Base-by-base conservation (phyloP, 148 eudicot species). In the Chenopodium album region DNA sequence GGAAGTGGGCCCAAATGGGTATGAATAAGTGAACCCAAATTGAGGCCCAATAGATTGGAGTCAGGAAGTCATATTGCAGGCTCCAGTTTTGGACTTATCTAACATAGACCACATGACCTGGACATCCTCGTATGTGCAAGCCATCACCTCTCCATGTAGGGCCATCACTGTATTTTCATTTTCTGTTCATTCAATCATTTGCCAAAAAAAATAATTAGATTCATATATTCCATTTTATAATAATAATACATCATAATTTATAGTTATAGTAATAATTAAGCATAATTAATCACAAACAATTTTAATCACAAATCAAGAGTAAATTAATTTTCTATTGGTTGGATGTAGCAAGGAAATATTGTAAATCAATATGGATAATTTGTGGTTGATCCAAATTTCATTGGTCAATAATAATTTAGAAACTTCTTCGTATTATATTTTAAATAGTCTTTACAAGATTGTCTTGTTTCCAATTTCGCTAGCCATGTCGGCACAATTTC, bases 91-190 rank as follows among this genome's bases (percentile, higher is more conserved):
- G 80, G 98, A 90, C 88, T 94, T 92, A 83, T 92, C 98, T 77
- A 94, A 77, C 84, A 94, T 91, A 23, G 96, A 92, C 98, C 98
- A 94, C 98, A 92, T 94, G 37, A 92, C 96, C 48, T 92, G 96
- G 60, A 94, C 94, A 86, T 94, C 98, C 74, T 92, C 97, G 66
- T 92, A 94, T 74, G 81, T 86, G 83, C 98, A 94, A 9, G 98
- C 97, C 97, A 94, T 94, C 81, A 91, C 98, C 72, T 94, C 97
- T 31, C 96, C 94, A 0, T 92, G 96, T 71, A 93, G 88, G 76
- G 90, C 90, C 94, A 90, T 88, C 34, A 76, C 86, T 54, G 87
- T 82, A 4, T 87, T 86, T 63, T 92, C 90, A 37, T 83, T 81
- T 64, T 75, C 92, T 85, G 86, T 65, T 73, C 26, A 60, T 63